phyloP scores from a whole-genome alignment of 148 eudicot species.

The Pouteria glomerata region DNA sequence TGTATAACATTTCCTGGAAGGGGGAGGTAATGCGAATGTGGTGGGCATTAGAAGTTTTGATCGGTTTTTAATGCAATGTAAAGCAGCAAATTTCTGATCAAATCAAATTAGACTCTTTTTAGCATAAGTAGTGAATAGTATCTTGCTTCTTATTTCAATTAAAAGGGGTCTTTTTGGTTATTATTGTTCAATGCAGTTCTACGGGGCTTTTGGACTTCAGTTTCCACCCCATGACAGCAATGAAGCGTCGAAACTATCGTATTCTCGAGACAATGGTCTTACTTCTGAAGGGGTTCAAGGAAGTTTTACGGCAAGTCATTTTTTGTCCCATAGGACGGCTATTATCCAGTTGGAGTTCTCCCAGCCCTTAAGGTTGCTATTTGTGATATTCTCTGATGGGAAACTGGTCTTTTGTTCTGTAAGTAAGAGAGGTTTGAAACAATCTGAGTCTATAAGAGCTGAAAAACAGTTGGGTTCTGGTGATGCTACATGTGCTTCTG shows the following conservation, averaged over 20 bases:
- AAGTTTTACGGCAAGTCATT: conserved; percentile 27
- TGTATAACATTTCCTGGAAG: conserved; percentile 95
- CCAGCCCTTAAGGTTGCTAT: conserved; percentile 43
- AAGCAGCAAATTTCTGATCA: background rate
- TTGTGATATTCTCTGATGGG: conserved; percentile 72
- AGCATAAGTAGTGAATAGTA: background rate
- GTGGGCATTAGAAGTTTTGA: conserved; percentile 5
- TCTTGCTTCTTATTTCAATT: conserved; percentile 7
- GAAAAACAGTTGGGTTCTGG: conserved; percentile 64
- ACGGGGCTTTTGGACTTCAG: conserved; percentile 65
- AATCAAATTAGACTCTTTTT: background rate
- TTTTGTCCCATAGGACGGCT: conserved; percentile 35
- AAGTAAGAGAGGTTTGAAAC: conserved; percentile 82
- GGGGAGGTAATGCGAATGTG: conserved; percentile 71
- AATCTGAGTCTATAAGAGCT: conserved; percentile 59
- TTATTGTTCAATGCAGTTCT: conserved; percentile 56
- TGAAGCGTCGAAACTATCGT: conserved; percentile 30
- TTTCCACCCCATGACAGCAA: conserved; percentile 27
- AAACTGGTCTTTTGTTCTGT: conserved; percentile 68
- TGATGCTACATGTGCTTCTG: conserved; percentile 79
- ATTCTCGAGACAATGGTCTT: conserved; percentile 52
- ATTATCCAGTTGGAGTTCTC: conserved; percentile 66
- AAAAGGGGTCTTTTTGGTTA: background rate
- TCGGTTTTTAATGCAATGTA: background rate
- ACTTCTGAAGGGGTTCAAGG: conserved; percentile 36